A percentile compares a stretch with the other conserved stretches of the same genome.
Evolutionary conservation across 305 asterid genomes (phyloP).

Genomic region (Petunia hybrid): DNA sequence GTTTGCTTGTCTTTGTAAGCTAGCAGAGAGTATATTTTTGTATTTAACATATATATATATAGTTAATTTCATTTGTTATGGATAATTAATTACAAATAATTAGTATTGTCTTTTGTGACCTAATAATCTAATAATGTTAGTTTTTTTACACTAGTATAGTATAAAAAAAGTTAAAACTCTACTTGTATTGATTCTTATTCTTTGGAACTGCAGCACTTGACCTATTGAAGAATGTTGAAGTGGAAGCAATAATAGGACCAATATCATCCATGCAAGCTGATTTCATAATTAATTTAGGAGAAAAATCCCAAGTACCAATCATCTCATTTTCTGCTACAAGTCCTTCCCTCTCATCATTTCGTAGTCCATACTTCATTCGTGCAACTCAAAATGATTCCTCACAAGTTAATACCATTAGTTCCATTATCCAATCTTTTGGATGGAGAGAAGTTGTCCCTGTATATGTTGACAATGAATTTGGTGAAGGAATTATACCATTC

Average conservation of each 20-base stretch:
- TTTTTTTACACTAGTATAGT: too few relatives aligned
- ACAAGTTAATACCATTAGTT: constrained; percentile 55
- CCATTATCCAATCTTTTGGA: constrained; percentile 54
- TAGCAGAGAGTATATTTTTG: too few relatives aligned
- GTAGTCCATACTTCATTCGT: constrained; percentile 55
- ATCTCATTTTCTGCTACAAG: constrained; percentile 65
- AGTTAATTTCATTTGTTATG: too few relatives aligned
- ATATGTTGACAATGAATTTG: constrained; percentile 58
- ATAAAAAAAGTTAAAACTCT: neutral
- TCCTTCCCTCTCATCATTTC: constrained; percentile 52
- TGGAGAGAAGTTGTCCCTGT: constrained; percentile 64
- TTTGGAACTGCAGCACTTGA: constrained; percentile 52
- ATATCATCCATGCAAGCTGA: constrained; percentile 49
- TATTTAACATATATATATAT: too few relatives aligned
- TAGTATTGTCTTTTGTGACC: too few relatives aligned
- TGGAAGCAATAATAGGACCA: constrained; percentile 66
- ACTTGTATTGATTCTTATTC: neutral
- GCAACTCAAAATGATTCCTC: constrained; percentile 55
- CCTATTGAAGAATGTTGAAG: constrained; percentile 58
- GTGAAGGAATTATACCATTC: constrained; percentile 63
- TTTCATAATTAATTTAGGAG: constrained; percentile 48
- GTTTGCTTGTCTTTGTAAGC: too few relatives aligned
- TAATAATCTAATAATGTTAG: too few relatives aligned
- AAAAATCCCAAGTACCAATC: constrained; percentile 59
- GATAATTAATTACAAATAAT: too few relatives aligned